Percentiles rank a stretch among this genome's conserved stretches.
These are phyloP conservation scores for Russula brevipes DNA, from an alignment of 768 basidiomycete genomes.

Conservation along the genomic window DNA sequence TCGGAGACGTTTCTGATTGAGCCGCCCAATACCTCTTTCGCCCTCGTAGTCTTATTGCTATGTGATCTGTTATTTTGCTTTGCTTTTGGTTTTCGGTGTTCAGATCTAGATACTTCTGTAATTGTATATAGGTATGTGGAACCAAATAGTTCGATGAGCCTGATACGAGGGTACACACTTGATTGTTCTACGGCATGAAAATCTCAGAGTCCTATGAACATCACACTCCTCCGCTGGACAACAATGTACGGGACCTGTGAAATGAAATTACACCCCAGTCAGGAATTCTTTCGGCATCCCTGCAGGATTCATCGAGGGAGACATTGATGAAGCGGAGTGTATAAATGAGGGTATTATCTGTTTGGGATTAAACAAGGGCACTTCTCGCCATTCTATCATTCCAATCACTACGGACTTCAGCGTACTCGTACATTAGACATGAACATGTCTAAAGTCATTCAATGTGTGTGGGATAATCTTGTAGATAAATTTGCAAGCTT, in stretches of 20 bases:
- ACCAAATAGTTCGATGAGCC: neutral
- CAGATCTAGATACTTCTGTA: neutral
- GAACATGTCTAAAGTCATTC: neutral
- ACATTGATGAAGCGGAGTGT: no score
- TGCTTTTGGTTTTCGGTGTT: neutral
- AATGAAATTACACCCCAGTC: no score
- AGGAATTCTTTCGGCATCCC: no score
- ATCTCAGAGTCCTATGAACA: neutral
- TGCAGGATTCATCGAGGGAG: no score
- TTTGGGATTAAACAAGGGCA: neutral
- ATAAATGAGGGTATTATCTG: neutral
- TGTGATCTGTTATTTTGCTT: neutral
- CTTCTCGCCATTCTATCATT: neutral
- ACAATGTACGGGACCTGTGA: no score
- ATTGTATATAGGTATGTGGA: neutral
- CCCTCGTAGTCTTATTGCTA: neutral
- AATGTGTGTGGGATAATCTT: constrained; percentile 9
- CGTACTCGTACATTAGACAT: constrained; percentile 8
- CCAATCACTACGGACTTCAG: neutral
- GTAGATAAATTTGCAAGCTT: neutral
- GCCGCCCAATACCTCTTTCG: neutral
- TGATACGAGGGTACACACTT: neutral
- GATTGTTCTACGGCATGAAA: no score
- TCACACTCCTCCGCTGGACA: no score
- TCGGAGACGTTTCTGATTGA: neutral